These are phyloP conservation scores for Hypericum androsaemum DNA, from an alignment of 345 rosid species.

Conservation along the genomic window DNA sequence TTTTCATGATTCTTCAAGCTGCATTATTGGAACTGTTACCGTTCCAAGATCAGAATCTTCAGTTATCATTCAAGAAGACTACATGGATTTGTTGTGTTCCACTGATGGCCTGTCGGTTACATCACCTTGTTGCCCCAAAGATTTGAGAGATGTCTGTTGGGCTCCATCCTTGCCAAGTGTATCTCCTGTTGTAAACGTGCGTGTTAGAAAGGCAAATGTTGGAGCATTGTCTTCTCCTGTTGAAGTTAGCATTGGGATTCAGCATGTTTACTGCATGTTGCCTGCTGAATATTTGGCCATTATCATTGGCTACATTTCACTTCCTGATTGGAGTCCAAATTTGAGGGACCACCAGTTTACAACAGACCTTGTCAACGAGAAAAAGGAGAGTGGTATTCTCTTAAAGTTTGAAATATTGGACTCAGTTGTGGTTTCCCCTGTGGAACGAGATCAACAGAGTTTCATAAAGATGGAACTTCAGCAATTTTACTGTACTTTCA, in stretches of 20 bases:
- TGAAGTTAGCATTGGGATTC: conserved; percentile 78
- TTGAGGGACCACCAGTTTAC: conserved; percentile 26
- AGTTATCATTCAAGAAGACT: conserved; percentile 33
- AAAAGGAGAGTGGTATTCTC: conserved; percentile 21
- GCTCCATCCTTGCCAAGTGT: conserved; percentile 42
- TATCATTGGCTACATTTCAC: conserved; percentile 71
- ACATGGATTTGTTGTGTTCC: conserved; percentile 59
- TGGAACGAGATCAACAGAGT: conserved; percentile 34
- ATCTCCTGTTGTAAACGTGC: conserved; percentile 57
- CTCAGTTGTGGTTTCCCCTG: conserved; percentile 50
- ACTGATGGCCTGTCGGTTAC: conserved; percentile 51
- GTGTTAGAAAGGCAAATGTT: conserved; percentile 42
- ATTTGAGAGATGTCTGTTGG: conserved; percentile 52
- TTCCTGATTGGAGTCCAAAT: conserved; percentile 63
- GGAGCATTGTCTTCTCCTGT: conserved; percentile 37
- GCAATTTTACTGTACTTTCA: conserved; percentile 43
- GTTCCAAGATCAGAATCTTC: conserved; percentile 41
- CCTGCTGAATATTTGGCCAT: conserved; percentile 68
- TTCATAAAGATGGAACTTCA: conserved; percentile 49
- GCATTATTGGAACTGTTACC: conserved; percentile 53
- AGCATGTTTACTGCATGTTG: conserved; percentile 67
- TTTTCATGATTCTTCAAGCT: conserved; percentile 66
- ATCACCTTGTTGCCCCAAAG: conserved; percentile 56
- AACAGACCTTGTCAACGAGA: conserved; percentile 15
- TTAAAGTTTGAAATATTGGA: conserved; percentile 74